These are phyloP conservation scores for Leccinum griseonigrum DNA, from an alignment of 1,284 basidiomycete genomes.

Conservation along the genomic window DNA sequence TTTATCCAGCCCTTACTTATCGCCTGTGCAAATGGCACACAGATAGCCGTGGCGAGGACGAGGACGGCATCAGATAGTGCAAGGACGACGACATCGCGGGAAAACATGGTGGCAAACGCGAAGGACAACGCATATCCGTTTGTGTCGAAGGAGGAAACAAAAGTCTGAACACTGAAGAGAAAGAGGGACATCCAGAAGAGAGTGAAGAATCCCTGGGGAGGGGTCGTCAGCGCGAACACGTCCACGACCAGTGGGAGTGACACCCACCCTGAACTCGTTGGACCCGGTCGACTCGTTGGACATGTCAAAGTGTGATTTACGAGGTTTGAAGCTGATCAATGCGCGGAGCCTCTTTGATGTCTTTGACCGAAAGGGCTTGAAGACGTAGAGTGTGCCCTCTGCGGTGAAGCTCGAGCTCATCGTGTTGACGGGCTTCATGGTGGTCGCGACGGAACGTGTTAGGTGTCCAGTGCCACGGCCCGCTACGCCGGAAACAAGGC, in stretches of 20 bases:
- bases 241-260: background rate
- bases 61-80: constrained; percentile 84
- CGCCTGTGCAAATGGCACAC: constrained; percentile 82
- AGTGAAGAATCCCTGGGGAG: constrained; percentile 79
- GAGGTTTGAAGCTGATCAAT: constrained; percentile 79
- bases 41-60: constrained; percentile 72
- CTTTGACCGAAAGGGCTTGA: constrained; percentile 68
- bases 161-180: constrained; percentile 75
- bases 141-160: constrained; percentile 72
- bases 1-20: constrained; percentile 74
- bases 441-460: constrained; percentile 3
- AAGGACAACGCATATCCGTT: constrained; percentile 80
- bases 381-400: constrained; percentile 69
- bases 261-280: constrained; percentile 84
- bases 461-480: constrained; percentile 2
- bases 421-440: constrained; percentile 19
- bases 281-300: constrained; percentile 67
- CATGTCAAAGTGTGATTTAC: constrained; percentile 83
- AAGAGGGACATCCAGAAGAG: constrained; percentile 91
- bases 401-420: constrained; percentile 48
- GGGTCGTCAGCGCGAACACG: constrained; percentile 4
- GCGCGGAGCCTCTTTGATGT: constrained; percentile 68
- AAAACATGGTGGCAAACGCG: constrained; percentile 86
- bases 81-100: constrained; percentile 79
- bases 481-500: constrained; percentile 11